Percentiles rank a stretch among this genome's conserved stretches.
Conservation (phyloP, 2,329 filamentous ascomycete genomes). For the Ascochyta lentis region DNA sequence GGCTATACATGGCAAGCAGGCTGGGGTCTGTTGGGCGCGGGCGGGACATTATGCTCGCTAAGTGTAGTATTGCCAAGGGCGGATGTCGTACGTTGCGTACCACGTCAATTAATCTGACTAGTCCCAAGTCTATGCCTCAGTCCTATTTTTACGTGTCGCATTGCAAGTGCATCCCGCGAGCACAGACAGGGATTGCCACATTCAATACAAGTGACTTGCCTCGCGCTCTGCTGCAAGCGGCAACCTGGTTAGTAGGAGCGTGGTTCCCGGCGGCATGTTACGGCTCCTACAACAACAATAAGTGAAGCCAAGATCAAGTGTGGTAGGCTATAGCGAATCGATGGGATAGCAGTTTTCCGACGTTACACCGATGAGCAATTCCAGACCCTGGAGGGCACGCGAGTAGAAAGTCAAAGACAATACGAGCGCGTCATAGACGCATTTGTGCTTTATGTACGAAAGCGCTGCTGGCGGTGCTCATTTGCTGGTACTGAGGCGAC, state of each 20-base stretch:
- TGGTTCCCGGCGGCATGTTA: neutral
- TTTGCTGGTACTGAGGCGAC: conserved; percentile 25
- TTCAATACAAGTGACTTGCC: conserved; percentile 8
- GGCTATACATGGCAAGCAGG: neutral
- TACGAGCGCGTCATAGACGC: conserved; percentile 35
- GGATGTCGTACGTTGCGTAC: conserved; percentile 14
- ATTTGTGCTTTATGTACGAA: conserved; percentile 13
- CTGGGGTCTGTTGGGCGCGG: neutral
- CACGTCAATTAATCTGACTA: conserved; percentile 19
- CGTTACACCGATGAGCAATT: conserved; percentile 18
- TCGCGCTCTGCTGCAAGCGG: neutral
- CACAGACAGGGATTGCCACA: conserved; percentile 14
- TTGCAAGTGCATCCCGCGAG: conserved; percentile 9
- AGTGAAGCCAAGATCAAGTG: too few relatives aligned
- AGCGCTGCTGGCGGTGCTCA: conserved; percentile 21
- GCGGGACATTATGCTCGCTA: conserved; percentile 6
- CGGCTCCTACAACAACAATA: neutral
- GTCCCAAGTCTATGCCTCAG: conserved; percentile 10
- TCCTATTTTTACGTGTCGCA: conserved; percentile 18
- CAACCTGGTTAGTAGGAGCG: conserved; percentile 1
- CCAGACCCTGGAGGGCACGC: conserved; percentile 9
- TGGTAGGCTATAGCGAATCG: conserved; percentile 2
- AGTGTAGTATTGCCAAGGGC: conserved; percentile 17
- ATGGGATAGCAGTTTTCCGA: conserved; percentile 2
- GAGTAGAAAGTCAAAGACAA: conserved; percentile 17